These are phyloP conservation scores for Didymella pomorum DNA, from an alignment of 2,329 filamentous ascomycete species.

Conservation along the genomic window DNA sequence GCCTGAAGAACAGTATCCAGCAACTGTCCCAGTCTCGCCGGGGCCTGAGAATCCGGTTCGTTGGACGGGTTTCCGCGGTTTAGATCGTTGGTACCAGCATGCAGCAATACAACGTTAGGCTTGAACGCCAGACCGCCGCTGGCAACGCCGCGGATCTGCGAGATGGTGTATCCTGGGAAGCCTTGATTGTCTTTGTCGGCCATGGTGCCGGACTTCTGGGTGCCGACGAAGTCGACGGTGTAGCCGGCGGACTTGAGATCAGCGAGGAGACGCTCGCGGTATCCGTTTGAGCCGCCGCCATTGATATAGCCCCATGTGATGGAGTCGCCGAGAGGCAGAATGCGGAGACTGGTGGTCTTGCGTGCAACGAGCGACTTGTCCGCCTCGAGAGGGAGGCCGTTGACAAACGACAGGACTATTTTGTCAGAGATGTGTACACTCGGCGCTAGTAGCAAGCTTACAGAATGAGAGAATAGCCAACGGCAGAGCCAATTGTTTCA, in stretches of 20 bases:
- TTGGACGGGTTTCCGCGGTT: neutral
- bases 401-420: neutral
- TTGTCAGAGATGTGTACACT: neutral
- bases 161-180: neutral
- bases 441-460: neutral
- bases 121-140: neutral
- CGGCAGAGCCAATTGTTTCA: neutral
- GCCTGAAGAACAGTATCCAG: neutral
- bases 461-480: neutral
- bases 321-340: neutral
- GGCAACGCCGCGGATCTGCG: neutral
- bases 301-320: neutral
- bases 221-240: neutral
- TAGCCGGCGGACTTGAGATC: neutral
- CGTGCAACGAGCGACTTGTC: neutral
- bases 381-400: neutral
- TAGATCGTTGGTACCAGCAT: neutral
- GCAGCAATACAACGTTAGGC: neutral
- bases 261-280: neutral
- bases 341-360: neutral
- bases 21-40: neutral
- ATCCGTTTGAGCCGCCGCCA: neutral
- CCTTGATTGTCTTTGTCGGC: neutral
- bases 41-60: neutral
- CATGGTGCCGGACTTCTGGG: neutral